These are phyloP conservation scores for Trapa bicornis DNA, from an alignment of 345 rosid species.

Conservation along the genomic window DNA sequence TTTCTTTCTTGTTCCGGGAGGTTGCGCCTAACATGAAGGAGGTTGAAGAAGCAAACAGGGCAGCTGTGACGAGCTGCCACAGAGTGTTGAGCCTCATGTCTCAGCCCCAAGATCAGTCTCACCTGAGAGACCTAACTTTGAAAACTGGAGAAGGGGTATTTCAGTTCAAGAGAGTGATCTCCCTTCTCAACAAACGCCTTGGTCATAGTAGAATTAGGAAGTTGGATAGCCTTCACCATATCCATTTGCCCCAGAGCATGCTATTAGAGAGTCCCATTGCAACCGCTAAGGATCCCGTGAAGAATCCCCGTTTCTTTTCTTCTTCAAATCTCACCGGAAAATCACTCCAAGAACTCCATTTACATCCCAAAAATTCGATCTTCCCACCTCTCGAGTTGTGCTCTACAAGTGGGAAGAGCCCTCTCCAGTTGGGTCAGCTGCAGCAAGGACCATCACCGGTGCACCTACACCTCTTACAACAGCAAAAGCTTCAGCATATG, in stretches of 20 bases:
- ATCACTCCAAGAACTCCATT: constrained; percentile 10
- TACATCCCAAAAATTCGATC: constrained; percentile 5
- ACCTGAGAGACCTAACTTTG: constrained; percentile 40
- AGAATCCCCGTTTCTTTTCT: constrained; percentile 6
- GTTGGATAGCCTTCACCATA: constrained; percentile 32
- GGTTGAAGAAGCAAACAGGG: constrained; percentile 39
- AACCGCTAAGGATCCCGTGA: constrained; percentile 26
- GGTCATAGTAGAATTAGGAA: constrained; percentile 95
- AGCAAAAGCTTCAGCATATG: constrained; percentile 50
- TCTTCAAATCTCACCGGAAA: constrained; percentile 12
- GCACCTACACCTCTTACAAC: constrained; percentile 36
- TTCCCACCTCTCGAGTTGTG: constrained; percentile 9
- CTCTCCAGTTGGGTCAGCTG: constrained; percentile 37
- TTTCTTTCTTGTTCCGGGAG: too few species aligned
- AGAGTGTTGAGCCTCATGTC: constrained; percentile 9
- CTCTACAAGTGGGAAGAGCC: constrained; percentile 15
- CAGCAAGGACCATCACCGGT: constrained; percentile 23
- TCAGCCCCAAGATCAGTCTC: constrained; percentile 31
- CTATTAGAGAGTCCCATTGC: constrained; percentile 43
- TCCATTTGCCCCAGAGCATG: constrained; percentile 37
- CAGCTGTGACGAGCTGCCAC: constrained; percentile 42
- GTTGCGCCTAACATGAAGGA: constrained; percentile 24
- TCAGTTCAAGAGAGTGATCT: constrained; percentile 76
- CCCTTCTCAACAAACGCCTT: constrained; percentile 51
- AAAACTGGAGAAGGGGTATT: constrained; percentile 79